Base-by-base conservation (phyloP, 2,329 filamentous ascomycete species). In the Bipolaris bicolor region DNA sequence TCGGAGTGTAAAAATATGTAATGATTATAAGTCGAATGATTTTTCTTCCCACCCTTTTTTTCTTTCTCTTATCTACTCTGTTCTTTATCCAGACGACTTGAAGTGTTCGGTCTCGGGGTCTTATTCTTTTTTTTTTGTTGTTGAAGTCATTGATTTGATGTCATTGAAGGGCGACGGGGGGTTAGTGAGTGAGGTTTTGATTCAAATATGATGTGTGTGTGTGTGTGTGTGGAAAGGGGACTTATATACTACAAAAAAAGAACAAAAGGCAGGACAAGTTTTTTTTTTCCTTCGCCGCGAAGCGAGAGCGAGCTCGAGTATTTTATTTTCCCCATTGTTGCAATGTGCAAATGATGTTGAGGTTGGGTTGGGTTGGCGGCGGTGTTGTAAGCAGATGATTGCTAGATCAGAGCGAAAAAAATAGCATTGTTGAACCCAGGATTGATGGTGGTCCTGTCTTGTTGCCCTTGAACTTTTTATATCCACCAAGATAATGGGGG, bases 1-100 rank as follows among this genome's bases (percentile, higher is more conserved):
- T 31, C 22, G 56, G 61, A 63, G 65, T 58, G 71, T 72, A 74
- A 73, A 65, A 73, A 65, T 68, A 75, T 75, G 66, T 75, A 74
- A 73, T 74, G 56, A 59, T 51, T 61, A 49, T 56, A 43, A 49
- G 50, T 56, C 55, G 45, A 52, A 57, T 45, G 45, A 65, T 57
- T 57, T 53, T 61, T 62, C 49, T 60, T 49, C 57, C 47, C 43
- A 52, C 44, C 33, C 44, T 55, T 50, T 51, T 29, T 16, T 56
- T 57, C 55, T 24, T 24, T 24, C 22, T 58, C 24, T 26, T 26
- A 45, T 53, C 49, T 57, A 57, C 26, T 29, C 26, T 29, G 7
- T 29, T 53, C 37, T 46, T 49, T 49, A 40, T 16, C 34, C 43
- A 48, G 34, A 56, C 55, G 61, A 61, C 55, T 61, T 61, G 58